phyloP scores from a whole-genome alignment of 129 eudicot species.

The Lactuca saligna region DNA sequence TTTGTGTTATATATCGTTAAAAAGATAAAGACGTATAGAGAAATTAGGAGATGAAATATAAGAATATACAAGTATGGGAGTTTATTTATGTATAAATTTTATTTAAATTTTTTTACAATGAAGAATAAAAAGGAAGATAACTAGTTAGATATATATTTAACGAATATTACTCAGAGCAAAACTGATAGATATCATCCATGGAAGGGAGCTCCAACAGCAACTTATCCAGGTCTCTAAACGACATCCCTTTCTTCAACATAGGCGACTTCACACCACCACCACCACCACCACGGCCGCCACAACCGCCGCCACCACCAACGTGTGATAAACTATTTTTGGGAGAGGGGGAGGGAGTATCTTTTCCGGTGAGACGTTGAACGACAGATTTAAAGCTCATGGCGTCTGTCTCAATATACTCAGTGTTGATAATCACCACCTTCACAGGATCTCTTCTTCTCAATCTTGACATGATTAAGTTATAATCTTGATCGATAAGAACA shows the following conservation, averaged over 20 bases:
- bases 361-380: slow-evolving; percentile 85
- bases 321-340: not conserved
- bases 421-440: slow-evolving; percentile 77
- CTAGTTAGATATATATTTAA: not conserved
- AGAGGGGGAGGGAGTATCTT: slow-evolving; percentile 44
- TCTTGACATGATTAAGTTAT: slow-evolving; percentile 34
- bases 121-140: not conserved
- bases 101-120: slow-evolving; percentile 1
- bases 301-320: not conserved
- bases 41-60: slow-evolving; percentile 13
- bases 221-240: slow-evolving; percentile 45
- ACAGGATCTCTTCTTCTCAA: slow-evolving; percentile 33
- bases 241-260: slow-evolving; percentile 35
- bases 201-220: slow-evolving; percentile 37
- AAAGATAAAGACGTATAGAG: not conserved
- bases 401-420: slow-evolving; percentile 72
- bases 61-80: slow-evolving; percentile 25
- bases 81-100: slow-evolving; percentile 20
- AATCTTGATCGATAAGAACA: not conserved
- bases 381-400: slow-evolving; percentile 80
- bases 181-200: slow-evolving; percentile 41
- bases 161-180: slow-evolving; percentile 25
- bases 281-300: slow-evolving; percentile 1
- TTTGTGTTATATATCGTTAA: not conserved
- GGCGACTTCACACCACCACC: slow-evolving; percentile 12